Evolutionary conservation across 1,284 basidiomycete genomes (phyloP), one percentile per base, ranked within the genome.

Genomic region (Xerocomus amazonicus): DNA sequence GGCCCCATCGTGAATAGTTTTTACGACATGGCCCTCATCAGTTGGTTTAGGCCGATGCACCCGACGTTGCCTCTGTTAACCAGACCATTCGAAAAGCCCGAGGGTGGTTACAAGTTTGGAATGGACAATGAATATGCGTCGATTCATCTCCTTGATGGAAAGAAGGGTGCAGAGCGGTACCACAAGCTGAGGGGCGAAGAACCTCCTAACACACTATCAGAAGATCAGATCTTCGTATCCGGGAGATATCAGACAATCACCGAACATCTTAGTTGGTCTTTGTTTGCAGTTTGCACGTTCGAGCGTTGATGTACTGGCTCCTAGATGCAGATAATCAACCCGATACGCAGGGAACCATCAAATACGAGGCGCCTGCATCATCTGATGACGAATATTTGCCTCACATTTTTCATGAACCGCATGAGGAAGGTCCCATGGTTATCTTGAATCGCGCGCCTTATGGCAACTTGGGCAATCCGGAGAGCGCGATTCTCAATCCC

Each of bases 11-110:
- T 87, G 52, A 78, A 87, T 52, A 74, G 81, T 5, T 75, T 90
- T 56, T 90, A 89, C 67, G 87, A 90, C 63, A 81, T 81, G 65
- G 82, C 83, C 13, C 74, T 90, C 34, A 74, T 87, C 54, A 79
- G 78, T 28, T 88, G 84, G 84, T 76, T 72, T 53, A 78, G 80
- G 51, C 66, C 67, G 26, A 71, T 88, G 52, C 61, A 74, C 13
- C 86, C 87, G 6, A 72, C 79, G 4, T 65, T 87, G 5, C 87
- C 87, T 23, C 70, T 62, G 56, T 72, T 67, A 38, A 48, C 48
- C 38, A 56, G 67, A 48, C 63, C 65, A 14, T 61, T 44, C 27
- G 56, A 59, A 43, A 52, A 36, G 26, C 56, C 59, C 12, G 52
- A 56, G 17, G 58, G 49, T 33, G 63, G 59, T 29, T 80, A 78